Evolutionary conservation across 2,329 filamentous ascomycete genomes (phyloP), one percentile per base, ranked within the genome.

Genomic region (Nothopassalora personata): DNA sequence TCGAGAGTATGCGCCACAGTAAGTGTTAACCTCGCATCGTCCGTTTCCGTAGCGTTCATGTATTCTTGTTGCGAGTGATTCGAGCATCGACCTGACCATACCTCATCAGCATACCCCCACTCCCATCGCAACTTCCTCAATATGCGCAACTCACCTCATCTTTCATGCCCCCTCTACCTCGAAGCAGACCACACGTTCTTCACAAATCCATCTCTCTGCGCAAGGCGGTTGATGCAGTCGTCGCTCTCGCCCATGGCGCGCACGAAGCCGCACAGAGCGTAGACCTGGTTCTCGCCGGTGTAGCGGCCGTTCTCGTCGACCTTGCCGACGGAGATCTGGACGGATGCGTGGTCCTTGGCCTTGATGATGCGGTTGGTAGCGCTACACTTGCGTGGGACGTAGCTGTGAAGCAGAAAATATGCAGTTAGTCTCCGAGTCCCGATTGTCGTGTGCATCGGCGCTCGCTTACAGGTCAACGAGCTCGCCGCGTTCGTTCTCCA

Each of bases 401-500:
- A 96, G 79, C 91, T 95, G 76, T 66, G 58, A 55, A 31, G 56
- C 57, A 54, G 59, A 57, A 55, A 67, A 75, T 67, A 71, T 67
- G 67, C 60, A 50, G 53, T 57, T 23, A 23, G 27, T 56, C 23
- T 39, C 54, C 60, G 55, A 50, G 59, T 19, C 11, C 18, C 15
- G 39, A 15, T 31, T 53, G 33, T 23, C 33, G 45, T 56, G 28
- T 57, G 23, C 3, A 23, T 48, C 23, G 57, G 48, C 56, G 68
- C 65, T 60, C 60, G 81, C 88, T 81, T 87, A 96, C 91, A 96
- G 91, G 84, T 97, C 93, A 80, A 97, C 94, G 83, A 97, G 92
- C 82, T 97, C 91, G 84, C 93, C 93, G 83, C 91, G 91, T 85
- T 97, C 94, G 91, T 99, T 99, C 87, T 99, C 94, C 94, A 97